Percentiles rank a stretch among this genome's conserved stretches.
Conservation (phyloP, 2,329 filamentous ascomycete genomes). For the Ascochyta lentis region DNA sequence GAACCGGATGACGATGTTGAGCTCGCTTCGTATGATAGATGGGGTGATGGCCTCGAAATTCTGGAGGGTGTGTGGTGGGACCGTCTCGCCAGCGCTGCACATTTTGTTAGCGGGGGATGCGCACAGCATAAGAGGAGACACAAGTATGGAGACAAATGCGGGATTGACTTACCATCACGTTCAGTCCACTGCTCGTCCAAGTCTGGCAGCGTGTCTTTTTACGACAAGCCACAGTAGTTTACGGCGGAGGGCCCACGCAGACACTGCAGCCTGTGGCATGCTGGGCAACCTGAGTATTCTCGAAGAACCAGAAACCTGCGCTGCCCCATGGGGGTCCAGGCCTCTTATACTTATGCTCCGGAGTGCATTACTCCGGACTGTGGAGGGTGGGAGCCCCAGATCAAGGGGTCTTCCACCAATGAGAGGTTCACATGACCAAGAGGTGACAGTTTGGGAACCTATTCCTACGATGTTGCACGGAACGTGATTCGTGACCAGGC, state of each 20-base stretch:
- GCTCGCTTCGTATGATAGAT: slow-evolving; percentile 12
- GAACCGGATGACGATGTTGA: slow-evolving; percentile 12
- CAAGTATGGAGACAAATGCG: slow-evolving; percentile 6
- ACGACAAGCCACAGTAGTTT: slow-evolving; percentile 16
- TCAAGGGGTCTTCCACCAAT: slow-evolving; percentile 10
- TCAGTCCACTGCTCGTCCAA: slow-evolving; percentile 17
- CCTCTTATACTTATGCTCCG: slow-evolving; percentile 18
- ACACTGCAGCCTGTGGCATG: slow-evolving; percentile 15
- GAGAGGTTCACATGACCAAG: slow-evolving; percentile 9
- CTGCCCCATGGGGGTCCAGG: slow-evolving; percentile 14
- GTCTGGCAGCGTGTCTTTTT: slow-evolving; percentile 13
- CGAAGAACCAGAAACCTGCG: not conserved
- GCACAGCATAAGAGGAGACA: slow-evolving; percentile 6
- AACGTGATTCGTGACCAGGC: slow-evolving; percentile 7
- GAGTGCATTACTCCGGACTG: slow-evolving; percentile 16
- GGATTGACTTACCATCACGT: slow-evolving; percentile 10
- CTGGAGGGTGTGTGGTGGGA: slow-evolving; percentile 6
- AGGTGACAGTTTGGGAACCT: slow-evolving; percentile 10
- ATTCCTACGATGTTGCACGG: slow-evolving; percentile 1
- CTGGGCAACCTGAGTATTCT: not conserved
- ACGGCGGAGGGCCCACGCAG: slow-evolving; percentile 17
- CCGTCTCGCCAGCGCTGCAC: slow-evolving; percentile 7
- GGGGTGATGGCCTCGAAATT: slow-evolving; percentile 2
- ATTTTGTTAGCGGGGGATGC: slow-evolving; percentile 12
- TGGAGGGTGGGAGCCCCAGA: slow-evolving; percentile 20